Conservation (phyloP, 2,329 filamentous ascomycete species). For the Botrytis sinoallii region DNA sequence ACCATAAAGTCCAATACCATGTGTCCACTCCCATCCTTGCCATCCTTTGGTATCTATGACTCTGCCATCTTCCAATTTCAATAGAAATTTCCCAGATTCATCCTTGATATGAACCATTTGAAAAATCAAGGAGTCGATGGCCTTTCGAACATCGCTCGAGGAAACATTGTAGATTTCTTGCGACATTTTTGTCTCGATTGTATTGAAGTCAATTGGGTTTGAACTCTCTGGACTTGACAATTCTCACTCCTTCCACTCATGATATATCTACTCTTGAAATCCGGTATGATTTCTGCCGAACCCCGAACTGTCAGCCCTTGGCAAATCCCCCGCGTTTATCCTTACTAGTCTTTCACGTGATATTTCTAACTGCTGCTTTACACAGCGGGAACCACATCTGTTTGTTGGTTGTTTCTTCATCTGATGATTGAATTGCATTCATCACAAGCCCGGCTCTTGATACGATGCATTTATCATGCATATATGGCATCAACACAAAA, state of each 20-base stretch:
- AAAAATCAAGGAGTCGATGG: slow-evolving; percentile 63
- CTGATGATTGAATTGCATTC: neutral
- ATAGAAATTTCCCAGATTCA: slow-evolving; percentile 68
- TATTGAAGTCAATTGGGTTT: neutral
- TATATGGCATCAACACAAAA: neutral
- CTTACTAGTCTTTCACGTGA: slow-evolving; percentile 3
- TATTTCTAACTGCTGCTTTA: neutral
- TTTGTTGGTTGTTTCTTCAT: neutral
- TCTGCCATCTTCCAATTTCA: slow-evolving; percentile 67
- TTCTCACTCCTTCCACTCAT: neutral
- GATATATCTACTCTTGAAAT: neutral
- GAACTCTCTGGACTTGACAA: neutral
- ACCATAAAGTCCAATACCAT: slow-evolving; percentile 76
- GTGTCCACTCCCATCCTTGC: slow-evolving; percentile 82
- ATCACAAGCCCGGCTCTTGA: neutral
- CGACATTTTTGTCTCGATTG: slow-evolving; percentile 15
- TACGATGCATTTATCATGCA: neutral
- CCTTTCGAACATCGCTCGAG: slow-evolving; percentile 48
- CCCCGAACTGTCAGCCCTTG: neutral
- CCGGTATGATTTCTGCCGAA: slow-evolving; percentile 10
- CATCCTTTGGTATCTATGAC: slow-evolving; percentile 73
- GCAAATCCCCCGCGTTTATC: slow-evolving; percentile 10
- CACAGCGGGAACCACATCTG: neutral
- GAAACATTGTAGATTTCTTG: slow-evolving; percentile 42
- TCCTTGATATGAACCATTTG: slow-evolving; percentile 78